Evolutionary conservation across 1,284 basidiomycete genomes (phyloP).

Genomic region (Ceratobasidium sp.): DNA sequence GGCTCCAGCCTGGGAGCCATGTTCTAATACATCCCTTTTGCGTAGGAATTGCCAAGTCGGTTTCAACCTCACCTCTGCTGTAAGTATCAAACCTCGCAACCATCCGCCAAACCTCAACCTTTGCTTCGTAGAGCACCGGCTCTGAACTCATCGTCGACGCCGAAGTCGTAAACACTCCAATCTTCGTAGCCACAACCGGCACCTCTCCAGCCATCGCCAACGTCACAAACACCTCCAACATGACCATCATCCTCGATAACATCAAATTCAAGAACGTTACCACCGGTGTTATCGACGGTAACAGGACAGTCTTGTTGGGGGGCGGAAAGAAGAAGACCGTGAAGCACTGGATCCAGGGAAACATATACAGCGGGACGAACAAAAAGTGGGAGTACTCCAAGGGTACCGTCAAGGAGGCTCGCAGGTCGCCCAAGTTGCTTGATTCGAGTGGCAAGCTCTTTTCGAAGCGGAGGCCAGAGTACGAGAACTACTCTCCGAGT

Average conservation of each 20-base stretch:
- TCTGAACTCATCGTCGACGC: constrained; percentile 71
- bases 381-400: constrained; percentile 61
- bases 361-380: constrained; percentile 66
- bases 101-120: background rate
- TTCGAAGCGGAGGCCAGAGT: constrained; percentile 74
- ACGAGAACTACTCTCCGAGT: constrained; percentile 65
- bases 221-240: constrained; percentile 52
- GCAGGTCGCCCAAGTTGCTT: constrained; percentile 67
- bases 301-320: constrained; percentile 62
- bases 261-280: constrained; percentile 49
- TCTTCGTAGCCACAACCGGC: constrained; percentile 62
- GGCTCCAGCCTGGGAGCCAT: background rate
- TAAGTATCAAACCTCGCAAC: constrained; percentile 48
- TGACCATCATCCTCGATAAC: constrained; percentile 63
- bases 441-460: constrained; percentile 70
- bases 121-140: constrained; percentile 59
- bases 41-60: constrained; percentile 53
- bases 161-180: constrained; percentile 57
- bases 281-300: constrained; percentile 58
- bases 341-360: constrained; percentile 71
- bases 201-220: constrained; percentile 54
- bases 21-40: background rate
- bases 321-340: constrained; percentile 61
- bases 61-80: constrained; percentile 64
- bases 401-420: constrained; percentile 60